Base-by-base conservation (phyloP, 305 asterid species). In the Fraxinus angustifolia region DNA sequence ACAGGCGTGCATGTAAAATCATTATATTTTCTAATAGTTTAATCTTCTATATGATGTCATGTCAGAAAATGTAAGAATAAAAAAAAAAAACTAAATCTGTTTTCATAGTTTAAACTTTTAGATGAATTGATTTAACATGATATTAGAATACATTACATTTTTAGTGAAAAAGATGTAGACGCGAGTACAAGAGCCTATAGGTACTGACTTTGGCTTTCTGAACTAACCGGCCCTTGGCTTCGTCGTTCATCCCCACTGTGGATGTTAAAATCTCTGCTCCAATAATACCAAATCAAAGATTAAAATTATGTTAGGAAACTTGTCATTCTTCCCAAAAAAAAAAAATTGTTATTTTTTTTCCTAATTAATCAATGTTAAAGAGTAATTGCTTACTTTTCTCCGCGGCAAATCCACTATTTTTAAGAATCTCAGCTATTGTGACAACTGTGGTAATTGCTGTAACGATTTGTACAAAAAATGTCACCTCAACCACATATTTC, bases 391-490 rank as follows among this genome's bases (percentile, higher is more conserved):
- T 89, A 93, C 98, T 90, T 82, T 91, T 93, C 88, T 92, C 96
- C n/a, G 81, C 82, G 21, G 91, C 98, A 70, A 90, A 91, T 42
- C 98, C 97, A 85, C 91, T 91, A 56, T 92, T 91, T 92, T 93
- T 93, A 85, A 93, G 88, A 79, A 93, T 93, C 88, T 93, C 97
- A 21, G 97, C 87, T 70, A 93, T 93, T 30, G 97, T 93, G 75
- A 91, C 98, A 8, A 92, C 98, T 10, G 97, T 92, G 33, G 98
- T 92, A 83, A 93, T 92, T 23, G 98, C 98, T 93, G 91, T 42
- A 83, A 21, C 11, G 10, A 80, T 28, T 0, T 31, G 8, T 4
- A n/a, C 42, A 60, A 48, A 48, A 50, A 17, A 75, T 68, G 42
- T 68, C 75, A 31, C 42, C 23, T 30, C 40, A 28, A 68, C 75